A percentile compares a stretch with the other conserved stretches of the same genome.
These are phyloP conservation scores for Magnusiomyces starmeri DNA, from an alignment of 1,139 yeast genomes.

Conservation along the genomic window DNA sequence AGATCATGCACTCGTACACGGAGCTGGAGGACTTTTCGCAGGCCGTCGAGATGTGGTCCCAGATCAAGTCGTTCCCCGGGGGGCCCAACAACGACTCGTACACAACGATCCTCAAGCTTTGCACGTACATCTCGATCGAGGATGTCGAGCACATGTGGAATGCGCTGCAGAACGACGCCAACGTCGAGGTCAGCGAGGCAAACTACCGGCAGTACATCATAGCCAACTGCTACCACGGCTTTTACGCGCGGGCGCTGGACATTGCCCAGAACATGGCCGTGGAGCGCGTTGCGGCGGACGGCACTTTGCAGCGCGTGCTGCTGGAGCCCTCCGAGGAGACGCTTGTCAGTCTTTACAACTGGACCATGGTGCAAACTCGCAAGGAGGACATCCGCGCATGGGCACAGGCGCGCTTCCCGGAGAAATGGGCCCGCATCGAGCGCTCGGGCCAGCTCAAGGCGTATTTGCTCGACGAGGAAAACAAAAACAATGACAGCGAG, in stretches of 20 bases:
- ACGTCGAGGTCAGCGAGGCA: slow-evolving; percentile 48
- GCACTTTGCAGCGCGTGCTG: too few species aligned
- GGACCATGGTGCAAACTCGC: slow-evolving; percentile 45
- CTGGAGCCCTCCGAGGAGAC: slow-evolving; percentile 45
- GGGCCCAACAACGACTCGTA: slow-evolving; percentile 59
- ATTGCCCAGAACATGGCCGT: slow-evolving; percentile 45
- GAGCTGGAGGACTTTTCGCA: slow-evolving; percentile 53
- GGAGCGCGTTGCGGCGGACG: too few species aligned
- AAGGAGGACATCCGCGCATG: slow-evolving; percentile 46
- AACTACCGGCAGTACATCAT: slow-evolving; percentile 58
- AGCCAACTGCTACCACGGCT: slow-evolving; percentile 68
- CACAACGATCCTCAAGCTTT: slow-evolving; percentile 63
- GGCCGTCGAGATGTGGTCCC: slow-evolving; percentile 56
- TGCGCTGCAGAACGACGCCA: slow-evolving; percentile 43
- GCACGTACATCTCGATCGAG: slow-evolving; percentile 51
- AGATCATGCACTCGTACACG: slow-evolving; percentile 60
- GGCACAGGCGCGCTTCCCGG: slow-evolving; percentile 43
- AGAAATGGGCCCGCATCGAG: slow-evolving; percentile 43
- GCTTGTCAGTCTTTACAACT: slow-evolving; percentile 52
- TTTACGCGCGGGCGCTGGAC: slow-evolving; percentile 50
- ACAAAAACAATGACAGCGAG: slow-evolving; percentile 27
- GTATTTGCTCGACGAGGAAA: slow-evolving; percentile 24
- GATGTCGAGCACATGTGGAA: slow-evolving; percentile 63
- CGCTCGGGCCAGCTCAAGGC: slow-evolving; percentile 38
- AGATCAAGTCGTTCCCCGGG: slow-evolving; percentile 46